Base-by-base conservation (phyloP, 345 rosid genomes). In the Aegle marmelos region DNA sequence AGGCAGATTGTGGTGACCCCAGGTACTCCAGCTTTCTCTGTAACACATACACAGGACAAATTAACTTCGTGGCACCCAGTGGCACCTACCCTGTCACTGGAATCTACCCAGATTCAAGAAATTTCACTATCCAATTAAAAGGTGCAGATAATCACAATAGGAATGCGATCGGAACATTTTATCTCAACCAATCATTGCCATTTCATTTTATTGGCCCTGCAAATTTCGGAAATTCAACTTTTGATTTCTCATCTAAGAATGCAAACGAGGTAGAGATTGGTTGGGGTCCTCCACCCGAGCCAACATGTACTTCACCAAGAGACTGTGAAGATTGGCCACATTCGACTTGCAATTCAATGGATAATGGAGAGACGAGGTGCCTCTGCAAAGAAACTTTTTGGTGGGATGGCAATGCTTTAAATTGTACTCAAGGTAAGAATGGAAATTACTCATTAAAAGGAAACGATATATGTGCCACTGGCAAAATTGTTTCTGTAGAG, bases 311-410 rank as follows among this genome's bases (percentile, higher is more conserved):
- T 67, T 74, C 85, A 2, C 76, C 88, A 11, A 33, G 60, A 58
- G 91, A 88, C 64, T 92, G 94, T 85, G 84, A 70, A 66, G 93
- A 86, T 77, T 88, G 92, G 91, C 88, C 91, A 0, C 28, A 81
- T 64, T 86, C 94, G 21, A 36, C 85, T 79, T 92, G 91, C 73
- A 82, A 81, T 57, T 60, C 39, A 21, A 77, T 6, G 11, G 0
- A 13, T 14, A 48, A 48, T 48, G 54, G 82, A 28, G 60, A 48
- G 79, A 78, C 50, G 24, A 85, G 81, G 72, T 92, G 97, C 83
- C 54, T 86, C 57, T 90, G 97, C 79, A 77, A 75, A 53, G 58
- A 77, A 73, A 80, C 70, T 66, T 89, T 82, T 60, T 62, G 3
- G 64, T 90, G 93, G 97, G 22, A 62, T 62, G 21, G 5, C 79